Base-by-base conservation (phyloP, 2,329 filamentous ascomycete genomes). In the Epichloe sylvatica region DNA sequence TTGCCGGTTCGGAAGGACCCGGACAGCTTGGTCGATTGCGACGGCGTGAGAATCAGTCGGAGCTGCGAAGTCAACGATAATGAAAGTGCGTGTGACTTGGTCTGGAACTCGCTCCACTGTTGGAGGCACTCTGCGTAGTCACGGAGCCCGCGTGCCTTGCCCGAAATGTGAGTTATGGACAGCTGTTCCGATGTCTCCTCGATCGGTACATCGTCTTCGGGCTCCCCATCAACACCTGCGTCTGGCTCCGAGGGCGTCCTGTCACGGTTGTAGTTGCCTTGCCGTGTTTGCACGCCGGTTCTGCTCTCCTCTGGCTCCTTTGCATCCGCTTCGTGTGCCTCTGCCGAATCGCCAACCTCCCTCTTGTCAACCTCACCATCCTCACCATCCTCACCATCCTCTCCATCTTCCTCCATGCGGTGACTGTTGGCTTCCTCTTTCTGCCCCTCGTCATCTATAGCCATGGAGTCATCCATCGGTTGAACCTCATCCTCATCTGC, bases 1-100 rank as follows among this genome's bases (percentile, higher is more conserved):
- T 99, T 98, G 54, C 92, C 92, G 0, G 92, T 98, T 57, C 92
- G 86, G 77, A 94, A 97, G 57, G 94, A 89, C 41, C 92, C 92
- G 2, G 91, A 90, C 54, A 98, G 85, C 62, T 97, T 98, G 37
- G 92, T 97, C 1, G 91, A 90, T 48, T 94, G 83, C 0, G 91
- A 97, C 0, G 94, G 92, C 0, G 87, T 87, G 38, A 99, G 82
- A 59, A 99, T 97, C 13, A 99, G 80, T 25, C 92, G 88, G 17
- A 99, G 82, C 62, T 97, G 92, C 55, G 95, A 92, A 1, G 91
- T 95, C 13, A 99, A 75, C 2, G 88, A 83, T 50, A 95, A 78
- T 0, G 92, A 94, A 50, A 96, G 83, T 45, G 84, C 77, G 55
- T 92, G 88, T 0, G 92, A 97, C 49, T 82, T 78, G 53, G 77